Conservation (phyloP, 306 rosid species). For the Prinsepia uniflora region DNA sequence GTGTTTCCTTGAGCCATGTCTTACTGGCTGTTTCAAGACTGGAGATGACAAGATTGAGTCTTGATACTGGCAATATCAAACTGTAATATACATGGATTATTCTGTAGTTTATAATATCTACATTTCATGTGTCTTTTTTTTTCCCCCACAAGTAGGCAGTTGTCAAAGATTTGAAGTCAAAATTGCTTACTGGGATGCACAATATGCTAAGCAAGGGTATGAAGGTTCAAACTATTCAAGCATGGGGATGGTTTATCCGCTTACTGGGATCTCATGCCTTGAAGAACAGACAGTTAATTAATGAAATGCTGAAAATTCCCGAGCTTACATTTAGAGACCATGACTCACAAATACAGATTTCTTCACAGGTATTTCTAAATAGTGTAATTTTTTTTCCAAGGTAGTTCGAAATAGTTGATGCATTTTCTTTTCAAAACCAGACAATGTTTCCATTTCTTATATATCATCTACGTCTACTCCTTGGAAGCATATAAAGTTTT, state of each 20-base stretch:
- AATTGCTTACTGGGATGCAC: slow-evolving; percentile 54
- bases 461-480: neutral
- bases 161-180: slow-evolving; percentile 66
- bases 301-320: slow-evolving; percentile 77
- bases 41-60: neutral
- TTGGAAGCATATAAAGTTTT: neutral
- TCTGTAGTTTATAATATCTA: slow-evolving; percentile 17
- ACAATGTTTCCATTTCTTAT: no score
- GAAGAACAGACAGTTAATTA: slow-evolving; percentile 61
- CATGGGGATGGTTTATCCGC: slow-evolving; percentile 90
- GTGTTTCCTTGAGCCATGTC: neutral
- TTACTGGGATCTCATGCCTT: slow-evolving; percentile 63
- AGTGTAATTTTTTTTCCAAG: no score
- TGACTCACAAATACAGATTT: slow-evolving; percentile 77
- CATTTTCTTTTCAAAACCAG: no score
- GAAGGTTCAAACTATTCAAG: slow-evolving; percentile 66
- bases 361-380: slow-evolving; percentile 59
- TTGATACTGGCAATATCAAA: neutral
- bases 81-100: neutral
- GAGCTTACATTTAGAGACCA: slow-evolving; percentile 73
- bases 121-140: neutral
- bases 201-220: slow-evolving; percentile 54
- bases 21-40: neutral
- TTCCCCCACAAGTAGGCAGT: slow-evolving; percentile 39
- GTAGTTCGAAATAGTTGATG: no score